Conservation (phyloP, 345 rosid species). For the Combretum micranthum region DNA sequence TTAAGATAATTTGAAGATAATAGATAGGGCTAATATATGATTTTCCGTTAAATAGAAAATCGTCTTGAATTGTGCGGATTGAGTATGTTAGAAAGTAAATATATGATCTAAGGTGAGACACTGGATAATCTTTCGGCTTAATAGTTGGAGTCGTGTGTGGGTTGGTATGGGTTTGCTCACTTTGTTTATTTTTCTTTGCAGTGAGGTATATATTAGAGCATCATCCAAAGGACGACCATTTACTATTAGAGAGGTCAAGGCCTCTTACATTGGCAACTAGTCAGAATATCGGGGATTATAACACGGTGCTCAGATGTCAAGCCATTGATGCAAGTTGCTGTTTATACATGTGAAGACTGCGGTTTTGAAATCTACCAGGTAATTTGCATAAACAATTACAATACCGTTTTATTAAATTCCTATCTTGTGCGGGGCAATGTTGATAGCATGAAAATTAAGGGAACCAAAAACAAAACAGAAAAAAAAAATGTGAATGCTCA, state of each 20-base stretch:
- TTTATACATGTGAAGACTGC: constrained; percentile 95
- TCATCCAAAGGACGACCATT: constrained; percentile 70
- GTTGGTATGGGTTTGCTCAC: not conserved
- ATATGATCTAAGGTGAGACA: too few species aligned
- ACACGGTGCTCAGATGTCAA: constrained; percentile 98
- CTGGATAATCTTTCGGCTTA: too few species aligned
- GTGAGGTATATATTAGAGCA: constrained; percentile 85
- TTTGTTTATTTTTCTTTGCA: constrained; percentile 25
- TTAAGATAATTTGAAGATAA: too few species aligned
- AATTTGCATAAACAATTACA: not conserved
- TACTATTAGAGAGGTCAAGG: constrained; percentile 91
- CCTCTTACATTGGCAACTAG: constrained; percentile 94
- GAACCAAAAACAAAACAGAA: too few species aligned
- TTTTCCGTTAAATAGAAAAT: too few species aligned
- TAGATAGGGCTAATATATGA: too few species aligned
- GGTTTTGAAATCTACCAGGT: constrained; percentile 98
- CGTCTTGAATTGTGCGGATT: too few species aligned
- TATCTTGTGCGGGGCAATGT: too few species aligned
- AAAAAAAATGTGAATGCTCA: too few species aligned
- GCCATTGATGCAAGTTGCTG: constrained; percentile 97
- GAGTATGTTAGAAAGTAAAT: too few species aligned
- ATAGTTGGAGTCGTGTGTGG: not conserved
- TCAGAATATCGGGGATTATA: constrained; percentile 82
- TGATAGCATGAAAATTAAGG: too few species aligned
- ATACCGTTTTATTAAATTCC: too few species aligned